phyloP scores from a whole-genome alignment of 495 filamentous ascomycete genomes.

The Cercophora samala region DNA sequence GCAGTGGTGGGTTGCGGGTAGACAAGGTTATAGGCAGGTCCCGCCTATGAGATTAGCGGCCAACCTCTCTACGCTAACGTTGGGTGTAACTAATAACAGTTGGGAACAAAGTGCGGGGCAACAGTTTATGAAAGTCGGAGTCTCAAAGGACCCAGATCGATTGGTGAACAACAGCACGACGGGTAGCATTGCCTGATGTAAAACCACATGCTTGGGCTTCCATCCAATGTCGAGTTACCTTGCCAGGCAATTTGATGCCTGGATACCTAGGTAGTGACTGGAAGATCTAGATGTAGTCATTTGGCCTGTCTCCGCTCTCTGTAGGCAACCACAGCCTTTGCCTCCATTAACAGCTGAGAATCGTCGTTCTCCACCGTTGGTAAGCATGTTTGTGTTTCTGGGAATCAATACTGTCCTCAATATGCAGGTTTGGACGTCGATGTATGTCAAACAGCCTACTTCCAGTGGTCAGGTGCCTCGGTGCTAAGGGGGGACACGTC shows the following conservation, averaged over 20 bases:
- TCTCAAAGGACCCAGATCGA: not conserved
- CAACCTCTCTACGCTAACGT: not conserved
- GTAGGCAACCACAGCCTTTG: not conserved
- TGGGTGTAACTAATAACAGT: not conserved
- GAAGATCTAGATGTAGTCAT: not conserved
- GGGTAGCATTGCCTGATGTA: not conserved
- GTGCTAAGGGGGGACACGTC: too few species aligned
- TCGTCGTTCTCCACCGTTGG: not conserved
- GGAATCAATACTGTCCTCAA: not conserved
- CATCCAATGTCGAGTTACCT: not conserved
- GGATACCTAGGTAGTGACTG: not conserved
- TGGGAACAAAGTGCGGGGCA: not conserved
- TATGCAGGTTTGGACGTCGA: not conserved
- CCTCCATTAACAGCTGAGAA: too few species aligned
- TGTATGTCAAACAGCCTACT: too few species aligned
- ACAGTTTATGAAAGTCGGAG: not conserved
- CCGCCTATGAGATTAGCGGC: not conserved
- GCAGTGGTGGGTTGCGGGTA: not conserved
- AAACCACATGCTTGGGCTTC: not conserved
- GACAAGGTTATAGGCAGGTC: not conserved
- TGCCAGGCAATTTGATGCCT: not conserved
- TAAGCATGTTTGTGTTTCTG: not conserved
- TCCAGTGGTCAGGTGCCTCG: too few species aligned
- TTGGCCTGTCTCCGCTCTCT: not conserved
- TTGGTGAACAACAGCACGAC: not conserved